Base-by-base conservation (phyloP, 2,329 filamentous ascomycete species). In the Alternaria longipes region DNA sequence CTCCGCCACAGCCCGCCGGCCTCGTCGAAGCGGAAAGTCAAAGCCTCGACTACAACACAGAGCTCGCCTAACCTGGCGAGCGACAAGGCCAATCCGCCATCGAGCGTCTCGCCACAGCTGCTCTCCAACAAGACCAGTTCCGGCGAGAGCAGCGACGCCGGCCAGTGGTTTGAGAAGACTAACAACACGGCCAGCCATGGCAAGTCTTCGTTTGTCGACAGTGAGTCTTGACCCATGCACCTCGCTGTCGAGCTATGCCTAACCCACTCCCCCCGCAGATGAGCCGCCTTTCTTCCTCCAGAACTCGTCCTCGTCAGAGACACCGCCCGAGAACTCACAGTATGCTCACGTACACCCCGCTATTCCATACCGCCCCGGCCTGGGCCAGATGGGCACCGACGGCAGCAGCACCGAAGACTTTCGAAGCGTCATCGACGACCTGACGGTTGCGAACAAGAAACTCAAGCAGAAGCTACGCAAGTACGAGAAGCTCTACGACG, bases 401-500 rank as follows among this genome's bases (percentile, higher is more conserved):
- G 82, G 81, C 30, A 91, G 87, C 72, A 90, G 89, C 52, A 88
- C 86, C 28, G 91, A 91, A 58, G 92, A 94, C 57, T 94, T 89
- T 62, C 85, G 92, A 47, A 90, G 90, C 66, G 91, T 97, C 16
- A 96, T 97, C 49, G 92, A 97, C 70, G 93, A 97, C 74, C 79
- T 97, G 60, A 97, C 92, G 0, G 83, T 97, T 26, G 90, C 93
- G 73, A 96, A 95, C 74, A 91, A 92, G 75, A 89, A 88, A 53
- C 77, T 96, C 62, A 93, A 90, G 79, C 88, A 90, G 67, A 88
- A 89, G 70, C 72, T 96, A 56, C 90, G 87, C 70, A 89, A 87
- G 54, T 91, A 91, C 63, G 90, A 91, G 75, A 88, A 87, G 64
- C 80, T 86, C 26, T 87, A 90, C 2, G 87, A 88, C 18, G 84